Percentiles rank a stretch among this genome's conserved stretches.
Evolutionary conservation across 2,329 filamentous ascomycete species (phyloP).

Genomic region (Penicillium glabrum): DNA sequence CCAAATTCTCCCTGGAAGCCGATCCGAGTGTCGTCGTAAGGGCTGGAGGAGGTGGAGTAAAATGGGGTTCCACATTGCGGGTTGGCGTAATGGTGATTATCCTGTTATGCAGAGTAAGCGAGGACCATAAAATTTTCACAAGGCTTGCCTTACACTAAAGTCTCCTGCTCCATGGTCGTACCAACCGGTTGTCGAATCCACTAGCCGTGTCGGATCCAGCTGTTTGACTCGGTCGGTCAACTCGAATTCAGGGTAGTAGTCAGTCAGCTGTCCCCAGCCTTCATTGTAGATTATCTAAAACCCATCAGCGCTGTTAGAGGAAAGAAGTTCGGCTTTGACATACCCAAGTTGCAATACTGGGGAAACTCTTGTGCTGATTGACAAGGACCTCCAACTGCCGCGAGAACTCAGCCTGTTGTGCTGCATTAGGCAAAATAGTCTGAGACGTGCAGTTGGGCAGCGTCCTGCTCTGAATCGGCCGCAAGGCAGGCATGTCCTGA

Average conservation of each 20-base stretch:
- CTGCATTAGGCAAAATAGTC: constrained; percentile 37
- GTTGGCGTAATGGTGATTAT: constrained; percentile 71
- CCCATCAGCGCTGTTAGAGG: background rate
- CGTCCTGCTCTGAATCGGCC: constrained; percentile 37
- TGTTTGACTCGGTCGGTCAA: constrained; percentile 56
- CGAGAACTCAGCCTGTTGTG: constrained; percentile 63
- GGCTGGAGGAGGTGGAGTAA: constrained; percentile 58
- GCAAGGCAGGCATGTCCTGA: constrained; percentile 69
- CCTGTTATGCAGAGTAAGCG: constrained; percentile 35
- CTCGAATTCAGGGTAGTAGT: constrained; percentile 55
- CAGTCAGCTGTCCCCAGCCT: constrained; percentile 64
- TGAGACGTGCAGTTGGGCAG: constrained; percentile 12
- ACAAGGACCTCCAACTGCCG: constrained; percentile 63
- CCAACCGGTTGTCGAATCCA: constrained; percentile 67
- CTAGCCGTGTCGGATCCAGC: constrained; percentile 63
- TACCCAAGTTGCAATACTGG: constrained; percentile 66
- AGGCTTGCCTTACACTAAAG: constrained; percentile 43
- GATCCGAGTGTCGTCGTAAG: constrained; percentile 60
- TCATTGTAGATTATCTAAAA: constrained; percentile 68
- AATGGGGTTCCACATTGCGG: constrained; percentile 71
- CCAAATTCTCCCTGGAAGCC: constrained; percentile 72
- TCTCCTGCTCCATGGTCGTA: constrained; percentile 67
- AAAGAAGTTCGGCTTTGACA: constrained; percentile 6
- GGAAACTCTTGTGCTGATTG: constrained; percentile 63
- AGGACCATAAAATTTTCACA: background rate